Evolutionary conservation across 805 yeast species (phyloP), one percentile per base, ranked within the genome.

Genomic region (Ogataea zsoltii): DNA sequence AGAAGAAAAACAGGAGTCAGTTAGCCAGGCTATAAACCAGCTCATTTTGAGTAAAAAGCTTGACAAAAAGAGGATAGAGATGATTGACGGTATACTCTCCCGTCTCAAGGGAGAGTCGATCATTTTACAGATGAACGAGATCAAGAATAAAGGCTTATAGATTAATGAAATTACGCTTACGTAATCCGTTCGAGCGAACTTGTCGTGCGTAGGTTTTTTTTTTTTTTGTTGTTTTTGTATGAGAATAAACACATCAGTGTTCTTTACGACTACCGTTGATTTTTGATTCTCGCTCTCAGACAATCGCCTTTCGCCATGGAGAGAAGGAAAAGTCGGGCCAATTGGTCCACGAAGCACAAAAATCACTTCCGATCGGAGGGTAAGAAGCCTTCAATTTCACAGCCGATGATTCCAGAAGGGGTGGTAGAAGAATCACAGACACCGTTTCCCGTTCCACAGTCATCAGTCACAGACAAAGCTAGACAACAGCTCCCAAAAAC

Each of bases 61-160:
- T 3, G 49, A 52, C 34, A 49, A 49, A 23, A 32, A 44, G 26
- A 38, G 37, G 13, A 40, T 49, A 12, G 44, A 41, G 12, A 50
- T 47, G 38, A 53, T 57, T 4, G 61, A 57, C 28, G 33, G 46
- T 3, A 42, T 52, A 3, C 44, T 59, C 15, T 58, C 62, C 1
- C 26, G 39, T 10, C 41, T 59, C 28, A 41, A 49, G 14, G 55
- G 54, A 2, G 62, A 53, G 28, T 54, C 62, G 12, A 45, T 59
- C 10, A 46, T 56, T 17, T 39, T 59, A 36, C 62, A 59, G 40
- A 46, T 59, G 56, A 59, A 59, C 44, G 60, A 58, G 18, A 48
- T 58, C 15, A 57, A 54, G 31, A 48, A 47, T 18, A 58, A 54
- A 36, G 54, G 50, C 10, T 17, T 37, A 7, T 37, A 35, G 23